A percentile compares a stretch with the other conserved stretches of the same genome.
These are phyloP conservation scores for Pluteus cervinus DNA, from an alignment of 768 basidiomycete genomes.

Conservation along the genomic window DNA sequence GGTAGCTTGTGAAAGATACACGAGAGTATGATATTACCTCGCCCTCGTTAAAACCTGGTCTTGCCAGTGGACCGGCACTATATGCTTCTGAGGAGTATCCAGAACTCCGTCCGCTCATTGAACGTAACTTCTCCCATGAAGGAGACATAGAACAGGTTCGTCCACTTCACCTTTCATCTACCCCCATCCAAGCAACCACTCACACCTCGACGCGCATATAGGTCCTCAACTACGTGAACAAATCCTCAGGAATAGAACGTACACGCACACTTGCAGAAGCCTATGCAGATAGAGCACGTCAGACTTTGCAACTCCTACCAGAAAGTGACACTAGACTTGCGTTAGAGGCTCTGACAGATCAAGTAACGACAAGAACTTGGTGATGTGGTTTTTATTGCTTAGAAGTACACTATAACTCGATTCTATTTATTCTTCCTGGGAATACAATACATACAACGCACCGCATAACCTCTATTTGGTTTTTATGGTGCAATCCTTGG, in stretches of 20 bases:
- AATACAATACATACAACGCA: neutral
- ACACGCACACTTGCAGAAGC: slow-evolving; percentile 70
- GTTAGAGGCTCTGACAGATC: slow-evolving; percentile 65
- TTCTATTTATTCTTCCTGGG: neutral
- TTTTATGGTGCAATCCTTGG: slow-evolving; percentile 1
- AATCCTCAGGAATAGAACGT: slow-evolving; percentile 70
- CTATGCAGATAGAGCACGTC: slow-evolving; percentile 74
- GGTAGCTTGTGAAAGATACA: slow-evolving; percentile 80
- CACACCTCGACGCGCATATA: slow-evolving; percentile 18
- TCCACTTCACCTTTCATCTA: neutral
- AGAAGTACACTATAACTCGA: slow-evolving; percentile 3
- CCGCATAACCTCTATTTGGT: neutral
- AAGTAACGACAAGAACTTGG: slow-evolving; percentile 57
- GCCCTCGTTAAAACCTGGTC: slow-evolving; percentile 20
- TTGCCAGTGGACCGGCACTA: slow-evolving; percentile 75
- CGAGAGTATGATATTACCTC: slow-evolving; percentile 57
- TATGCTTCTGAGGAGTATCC: slow-evolving; percentile 86
- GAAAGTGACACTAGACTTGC: slow-evolving; percentile 76
- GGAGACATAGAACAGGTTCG: slow-evolving; percentile 63
- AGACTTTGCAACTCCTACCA: slow-evolving; percentile 64
- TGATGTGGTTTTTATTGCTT: slow-evolving; percentile 15
- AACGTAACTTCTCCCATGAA: slow-evolving; percentile 64
- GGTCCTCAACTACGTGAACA: slow-evolving; percentile 63
- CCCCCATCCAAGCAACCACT: neutral
- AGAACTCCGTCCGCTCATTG: slow-evolving; percentile 69